Conservation (phyloP, 495 filamentous ascomycete genomes). For the Aspergillus cavernicola region DNA sequence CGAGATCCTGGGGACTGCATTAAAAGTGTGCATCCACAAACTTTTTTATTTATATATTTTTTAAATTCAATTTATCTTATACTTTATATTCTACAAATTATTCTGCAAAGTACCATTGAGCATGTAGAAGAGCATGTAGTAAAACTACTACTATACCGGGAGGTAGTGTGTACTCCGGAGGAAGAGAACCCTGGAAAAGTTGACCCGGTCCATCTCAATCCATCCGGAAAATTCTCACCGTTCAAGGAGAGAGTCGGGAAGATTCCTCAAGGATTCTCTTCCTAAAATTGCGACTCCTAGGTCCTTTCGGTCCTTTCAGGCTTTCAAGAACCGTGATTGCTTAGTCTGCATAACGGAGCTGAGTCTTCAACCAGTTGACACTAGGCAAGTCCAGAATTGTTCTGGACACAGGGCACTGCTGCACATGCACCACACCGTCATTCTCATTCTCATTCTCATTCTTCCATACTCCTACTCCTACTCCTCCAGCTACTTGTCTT, state of each 20-base stretch:
- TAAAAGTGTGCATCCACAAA: constrained; percentile 5
- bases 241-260: constrained; percentile 1
- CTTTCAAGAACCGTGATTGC: constrained; percentile 10
- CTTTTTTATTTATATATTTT: too few relatives aligned
- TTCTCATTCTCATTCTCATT: constrained; percentile 3
- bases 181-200: background rate
- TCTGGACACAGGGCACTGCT: constrained; percentile 8
- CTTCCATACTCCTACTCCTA: background rate
- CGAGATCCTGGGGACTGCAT: constrained; percentile 12
- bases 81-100: too few relatives aligned
- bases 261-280: background rate
- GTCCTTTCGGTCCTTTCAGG: too few relatives aligned
- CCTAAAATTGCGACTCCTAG: background rate
- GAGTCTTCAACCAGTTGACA: constrained; percentile 9
- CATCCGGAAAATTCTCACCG: background rate
- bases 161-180: too few relatives aligned
- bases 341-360: constrained; percentile 5
- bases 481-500: constrained; percentile 6
- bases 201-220: background rate
- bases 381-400: constrained; percentile 16
- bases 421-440: constrained; percentile 5
- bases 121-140: too few relatives aligned
- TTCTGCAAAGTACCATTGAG: too few relatives aligned
- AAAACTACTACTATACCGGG: too few relatives aligned
- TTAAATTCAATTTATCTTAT: too few relatives aligned